A percentile compares a stretch with the other conserved stretches of the same genome.
These are phyloP conservation scores for Phaeoacremonium minimum DNA, from an alignment of 2,329 filamentous ascomycete species.

Conservation along the genomic window DNA sequence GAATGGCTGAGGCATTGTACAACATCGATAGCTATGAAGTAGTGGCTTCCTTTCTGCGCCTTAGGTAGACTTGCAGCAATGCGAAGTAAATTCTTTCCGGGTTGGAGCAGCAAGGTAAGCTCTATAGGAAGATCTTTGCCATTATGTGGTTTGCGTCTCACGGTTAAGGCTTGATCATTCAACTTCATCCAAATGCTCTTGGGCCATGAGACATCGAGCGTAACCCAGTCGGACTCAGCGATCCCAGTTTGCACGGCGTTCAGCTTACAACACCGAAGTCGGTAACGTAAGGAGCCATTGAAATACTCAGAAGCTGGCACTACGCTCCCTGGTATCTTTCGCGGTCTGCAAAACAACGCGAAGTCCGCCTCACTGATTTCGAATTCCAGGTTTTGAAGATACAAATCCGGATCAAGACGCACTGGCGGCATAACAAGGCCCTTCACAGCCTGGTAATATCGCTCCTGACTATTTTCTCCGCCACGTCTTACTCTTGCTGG, in stretches of 20 bases:
- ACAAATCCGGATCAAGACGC: conserved; percentile 23
- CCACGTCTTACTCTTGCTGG: conserved; percentile 34
- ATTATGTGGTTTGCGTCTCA: conserved; percentile 66
- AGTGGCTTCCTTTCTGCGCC: conserved; percentile 27
- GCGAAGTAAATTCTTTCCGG: conserved; percentile 59
- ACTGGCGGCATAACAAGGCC: conserved; percentile 44
- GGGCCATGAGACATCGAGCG: conserved; percentile 67
- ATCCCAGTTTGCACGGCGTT: conserved; percentile 17
- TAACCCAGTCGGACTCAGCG: conserved; percentile 54
- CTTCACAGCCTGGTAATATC: conserved; percentile 55
- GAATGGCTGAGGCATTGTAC: conserved; percentile 52
- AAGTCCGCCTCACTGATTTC: conserved; percentile 30
- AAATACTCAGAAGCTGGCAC: conserved; percentile 33
- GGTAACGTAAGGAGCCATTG: conserved; percentile 56
- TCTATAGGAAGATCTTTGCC: conserved; percentile 74
- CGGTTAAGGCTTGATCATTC: conserved; percentile 54
- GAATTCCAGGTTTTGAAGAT: conserved; percentile 42
- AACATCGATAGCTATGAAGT: conserved; percentile 66
- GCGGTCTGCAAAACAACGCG: conserved; percentile 26
- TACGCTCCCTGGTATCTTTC: conserved; percentile 17
- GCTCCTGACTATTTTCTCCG: conserved; percentile 18
- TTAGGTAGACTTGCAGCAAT: conserved; percentile 34
- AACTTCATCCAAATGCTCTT: conserved; percentile 63
- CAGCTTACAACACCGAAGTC: conserved; percentile 59
- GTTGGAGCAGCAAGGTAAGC: conserved; percentile 55